These are phyloP conservation scores for Elsinoe batatas DNA, from an alignment of 2,329 filamentous ascomycete species.

Conservation along the genomic window DNA sequence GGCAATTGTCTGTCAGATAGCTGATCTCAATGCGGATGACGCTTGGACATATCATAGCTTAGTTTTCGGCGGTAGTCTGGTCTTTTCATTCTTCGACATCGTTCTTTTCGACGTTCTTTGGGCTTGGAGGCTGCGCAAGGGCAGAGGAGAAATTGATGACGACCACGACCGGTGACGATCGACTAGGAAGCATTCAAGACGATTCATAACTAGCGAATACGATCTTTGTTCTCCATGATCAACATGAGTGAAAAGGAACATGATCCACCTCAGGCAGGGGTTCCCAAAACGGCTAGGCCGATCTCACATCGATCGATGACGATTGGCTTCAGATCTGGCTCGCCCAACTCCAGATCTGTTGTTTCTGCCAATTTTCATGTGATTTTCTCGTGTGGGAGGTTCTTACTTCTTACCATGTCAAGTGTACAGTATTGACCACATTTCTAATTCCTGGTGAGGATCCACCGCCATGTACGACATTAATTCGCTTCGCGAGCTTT, in stretches of 20 bases:
- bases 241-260: neutral
- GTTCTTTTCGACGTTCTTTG: slow-evolving; percentile 34
- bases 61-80: slow-evolving; percentile 58
- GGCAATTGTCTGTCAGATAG: slow-evolving; percentile 52
- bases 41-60: slow-evolving; percentile 59
- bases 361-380: neutral
- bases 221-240: no score
- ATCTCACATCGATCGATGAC: slow-evolving; percentile 1
- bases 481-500: neutral
- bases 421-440: neutral
- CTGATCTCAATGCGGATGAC: slow-evolving; percentile 39
- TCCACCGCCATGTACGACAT: neutral
- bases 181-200: neutral
- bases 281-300: neutral
- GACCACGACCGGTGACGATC: neutral
- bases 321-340: slow-evolving; percentile 9
- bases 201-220: no score
- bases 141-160: neutral
- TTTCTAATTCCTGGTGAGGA: neutral
- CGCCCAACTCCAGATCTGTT: neutral
- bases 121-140: neutral
- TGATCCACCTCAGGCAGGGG: no score
- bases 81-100: slow-evolving; percentile 55
- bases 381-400: neutral
- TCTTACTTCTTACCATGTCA: neutral